Conservation (phyloP, 345 rosid species). For the Sonneratia alba region DNA sequence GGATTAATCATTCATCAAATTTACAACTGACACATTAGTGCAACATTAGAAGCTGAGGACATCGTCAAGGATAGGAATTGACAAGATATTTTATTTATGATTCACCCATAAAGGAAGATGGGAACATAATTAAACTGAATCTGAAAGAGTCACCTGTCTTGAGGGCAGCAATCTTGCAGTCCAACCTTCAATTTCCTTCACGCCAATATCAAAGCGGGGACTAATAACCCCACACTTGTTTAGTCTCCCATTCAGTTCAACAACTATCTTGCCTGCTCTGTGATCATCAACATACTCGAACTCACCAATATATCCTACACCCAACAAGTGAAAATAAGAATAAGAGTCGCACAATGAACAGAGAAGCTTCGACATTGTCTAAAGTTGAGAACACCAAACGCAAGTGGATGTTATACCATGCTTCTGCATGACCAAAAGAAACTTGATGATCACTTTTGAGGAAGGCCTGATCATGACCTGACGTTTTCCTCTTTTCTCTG, state of each 20-base stretch:
- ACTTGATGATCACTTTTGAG: constrained; percentile 72
- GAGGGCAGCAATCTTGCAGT: constrained; percentile 82
- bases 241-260: constrained; percentile 63
- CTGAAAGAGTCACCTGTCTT: constrained; percentile 50
- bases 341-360: background rate
- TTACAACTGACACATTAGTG: background rate
- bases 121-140: background rate
- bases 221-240: constrained; percentile 84
- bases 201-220: constrained; percentile 80
- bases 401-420: constrained; percentile 37
- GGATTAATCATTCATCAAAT: background rate
- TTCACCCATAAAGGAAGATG: background rate
- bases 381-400: background rate
- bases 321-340: background rate
- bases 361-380: background rate
- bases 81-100: background rate
- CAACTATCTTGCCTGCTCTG: constrained; percentile 75
- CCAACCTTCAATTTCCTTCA: constrained; percentile 79
- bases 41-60: background rate
- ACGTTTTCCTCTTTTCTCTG: constrained; percentile 72
- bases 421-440: constrained; percentile 76
- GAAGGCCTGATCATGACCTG: constrained; percentile 89
- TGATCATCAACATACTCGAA: constrained; percentile 81
- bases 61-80: background rate
- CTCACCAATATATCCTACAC: constrained; percentile 64